Evolutionary conservation across 164 flowering plant genomes (phyloP), one percentile per base, ranked within the genome.

Genomic region (Tetracentron sinense): DNA sequence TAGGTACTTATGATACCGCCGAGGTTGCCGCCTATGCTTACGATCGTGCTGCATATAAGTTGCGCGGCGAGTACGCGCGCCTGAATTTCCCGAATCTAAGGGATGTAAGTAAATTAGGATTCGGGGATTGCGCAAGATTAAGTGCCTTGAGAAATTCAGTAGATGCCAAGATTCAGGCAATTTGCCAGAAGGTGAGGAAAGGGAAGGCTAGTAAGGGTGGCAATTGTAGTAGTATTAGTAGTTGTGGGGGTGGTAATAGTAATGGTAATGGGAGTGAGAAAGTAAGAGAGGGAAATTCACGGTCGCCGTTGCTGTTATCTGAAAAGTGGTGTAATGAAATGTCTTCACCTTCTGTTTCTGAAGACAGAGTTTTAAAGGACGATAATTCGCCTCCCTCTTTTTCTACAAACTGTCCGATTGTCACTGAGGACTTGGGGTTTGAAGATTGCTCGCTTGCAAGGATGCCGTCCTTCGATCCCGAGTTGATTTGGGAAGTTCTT

Each of bases 1-100:
- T 94, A 42, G 98, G 97, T 0, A 94, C 98, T 20, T 91, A 84
- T 61, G 90, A 87, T 15, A 72, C 91, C 0, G 88, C 98, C 1
- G 97, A 94, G 62, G 85, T 85, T 8, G 98, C 98, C 0, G 98
- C 98, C 5, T 89, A 82, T 58, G 98, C 97, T 10, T 94, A 94
- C 55, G 98, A 94, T 35, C 68, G 92, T 1, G 98, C 98, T 0
- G 98, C 98, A 7, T 89, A 87, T 64, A 94, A 87, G 76, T 84
- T 94, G 1, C 73, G 98, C 15, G 95, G 96, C 0, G 93, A 94
- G 21, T 91, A 91, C 47, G 97, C 98, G 0, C 77, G 95, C 15
- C 61, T 94, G 67, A 94, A 94, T 65, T 94, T 94, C 58, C 98
- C 98, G 0, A 80, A 87, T 56, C 69, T 83, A 1, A 71, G 72